Percentiles rank a stretch among this genome's conserved stretches.
phyloP scores from a whole-genome alignment of 129 eudicot species.

The Flaveria brownii region DNA sequence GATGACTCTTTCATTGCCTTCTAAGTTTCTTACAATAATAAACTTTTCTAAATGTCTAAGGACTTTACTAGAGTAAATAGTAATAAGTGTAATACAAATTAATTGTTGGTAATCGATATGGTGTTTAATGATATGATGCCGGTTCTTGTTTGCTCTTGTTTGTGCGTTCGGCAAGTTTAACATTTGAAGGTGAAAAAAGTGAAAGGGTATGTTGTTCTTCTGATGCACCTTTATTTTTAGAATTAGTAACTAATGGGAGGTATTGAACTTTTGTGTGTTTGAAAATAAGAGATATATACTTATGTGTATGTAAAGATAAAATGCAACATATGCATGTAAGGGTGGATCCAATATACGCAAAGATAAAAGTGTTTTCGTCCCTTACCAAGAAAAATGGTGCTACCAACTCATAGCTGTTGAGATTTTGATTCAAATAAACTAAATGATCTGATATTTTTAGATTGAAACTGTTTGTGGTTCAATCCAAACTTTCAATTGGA shows the following conservation, averaged over 20 bases:
- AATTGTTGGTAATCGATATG: background rate
- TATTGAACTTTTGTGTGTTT: too few species aligned
- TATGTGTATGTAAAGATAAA: too few species aligned
- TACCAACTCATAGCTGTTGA: too few species aligned
- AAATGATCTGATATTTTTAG: too few species aligned
- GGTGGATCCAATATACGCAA: too few species aligned
- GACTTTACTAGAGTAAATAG: background rate
- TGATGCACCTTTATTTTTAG: background rate
- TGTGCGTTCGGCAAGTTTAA: background rate
- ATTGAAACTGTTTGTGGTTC: too few species aligned
- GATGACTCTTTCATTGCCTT: background rate
- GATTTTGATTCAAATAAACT: too few species aligned
- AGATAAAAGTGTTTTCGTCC: too few species aligned
- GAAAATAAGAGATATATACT: too few species aligned
- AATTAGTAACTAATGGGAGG: background rate
- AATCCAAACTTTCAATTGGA: too few species aligned
- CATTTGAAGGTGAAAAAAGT: background rate
- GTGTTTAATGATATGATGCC: background rate
- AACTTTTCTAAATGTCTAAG: background rate
- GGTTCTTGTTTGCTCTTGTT: background rate
- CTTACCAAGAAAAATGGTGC: too few species aligned
- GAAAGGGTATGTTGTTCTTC: background rate
- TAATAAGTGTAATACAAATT: background rate
- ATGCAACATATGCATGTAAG: too few species aligned
- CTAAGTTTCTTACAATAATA: background rate